Evolutionary conservation across 768 basidiomycete species (phyloP), one percentile per base, ranked within the genome.

Genomic region (Harrya chromipes): DNA sequence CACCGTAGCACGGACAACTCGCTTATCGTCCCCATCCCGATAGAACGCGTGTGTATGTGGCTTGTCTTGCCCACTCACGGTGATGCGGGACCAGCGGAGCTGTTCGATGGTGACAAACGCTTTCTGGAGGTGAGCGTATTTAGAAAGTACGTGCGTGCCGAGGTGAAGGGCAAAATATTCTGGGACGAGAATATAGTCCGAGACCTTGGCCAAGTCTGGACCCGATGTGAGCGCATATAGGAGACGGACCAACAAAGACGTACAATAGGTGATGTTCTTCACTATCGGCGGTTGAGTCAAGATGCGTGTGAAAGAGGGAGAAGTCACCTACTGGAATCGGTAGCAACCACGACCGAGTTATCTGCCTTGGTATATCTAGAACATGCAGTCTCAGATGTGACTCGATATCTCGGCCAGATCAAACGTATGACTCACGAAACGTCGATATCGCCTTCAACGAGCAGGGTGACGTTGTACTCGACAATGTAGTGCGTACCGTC

Each of bases 1-100:
- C 79, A 29, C 33, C 16, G 33, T 33, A 14, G 33, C 33, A 16
- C 80, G 79, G 6, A 84, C 77, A 27, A 85, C 64, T 4, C 83
- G 76, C 74, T 89, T 95, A 64, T 98, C 94, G 4, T 94, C 90
- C 2, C 94, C 95, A 58, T 97, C 91, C 20, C 94, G 76, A 49
- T 79, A 74, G 69, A 95, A 98, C 14, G 91, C 81, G 65, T 94
- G 90, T 7, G 80, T 66, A 65, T 97, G 94, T 2, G 73, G 73
- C 52, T 74, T 49, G 4, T 65, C 54, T 40, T 73, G 65, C 29
- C 71, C 71, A 36, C 71, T 66, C 31, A 87, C 74, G 4, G 72
- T 66, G 52, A 97, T 87, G 6, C 94, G 81, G 3, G 82, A 72
- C 94, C 94, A 98, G 38, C 88, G 82, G 44, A 93, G 79, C 58